Percentiles rank a stretch among this genome's conserved stretches.
phyloP scores from a whole-genome alignment of 2,329 filamentous ascomycete species.

The Aspergillus melleus region DNA sequence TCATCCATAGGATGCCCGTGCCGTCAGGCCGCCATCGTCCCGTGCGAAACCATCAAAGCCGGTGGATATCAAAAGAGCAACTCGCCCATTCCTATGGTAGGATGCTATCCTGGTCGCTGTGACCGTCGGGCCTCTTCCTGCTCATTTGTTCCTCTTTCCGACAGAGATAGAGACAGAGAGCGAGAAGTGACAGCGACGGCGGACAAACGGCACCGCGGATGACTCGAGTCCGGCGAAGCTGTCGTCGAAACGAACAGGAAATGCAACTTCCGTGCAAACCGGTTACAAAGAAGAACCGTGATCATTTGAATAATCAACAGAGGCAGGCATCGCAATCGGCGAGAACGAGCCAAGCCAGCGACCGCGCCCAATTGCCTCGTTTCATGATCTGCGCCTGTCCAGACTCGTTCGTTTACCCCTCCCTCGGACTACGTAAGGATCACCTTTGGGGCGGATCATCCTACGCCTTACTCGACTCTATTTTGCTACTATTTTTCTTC shows the following conservation, averaged over 20 bases:
- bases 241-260: not conserved
- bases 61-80: not conserved
- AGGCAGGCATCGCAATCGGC: not conserved
- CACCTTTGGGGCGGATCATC: not conserved
- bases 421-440: conserved; percentile 24
- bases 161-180: no score
- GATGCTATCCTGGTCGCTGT: not conserved
- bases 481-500: not conserved
- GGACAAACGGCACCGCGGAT: not conserved
- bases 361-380: conserved; percentile 26
- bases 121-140: no score
- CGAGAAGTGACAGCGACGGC: no score
- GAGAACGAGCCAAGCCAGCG: conserved; percentile 13
- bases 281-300: not conserved
- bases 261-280: not conserved
- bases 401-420: conserved; percentile 27
- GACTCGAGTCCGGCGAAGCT: not conserved
- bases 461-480: not conserved
- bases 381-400: conserved; percentile 30
- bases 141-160: no score
- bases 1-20: not conserved
- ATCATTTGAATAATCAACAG: not conserved
- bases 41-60: not conserved
- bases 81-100: not conserved
- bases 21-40: not conserved